Conservation (phyloP, 495 filamentous ascomycete genomes). For the Aspergillus affinis region DNA sequence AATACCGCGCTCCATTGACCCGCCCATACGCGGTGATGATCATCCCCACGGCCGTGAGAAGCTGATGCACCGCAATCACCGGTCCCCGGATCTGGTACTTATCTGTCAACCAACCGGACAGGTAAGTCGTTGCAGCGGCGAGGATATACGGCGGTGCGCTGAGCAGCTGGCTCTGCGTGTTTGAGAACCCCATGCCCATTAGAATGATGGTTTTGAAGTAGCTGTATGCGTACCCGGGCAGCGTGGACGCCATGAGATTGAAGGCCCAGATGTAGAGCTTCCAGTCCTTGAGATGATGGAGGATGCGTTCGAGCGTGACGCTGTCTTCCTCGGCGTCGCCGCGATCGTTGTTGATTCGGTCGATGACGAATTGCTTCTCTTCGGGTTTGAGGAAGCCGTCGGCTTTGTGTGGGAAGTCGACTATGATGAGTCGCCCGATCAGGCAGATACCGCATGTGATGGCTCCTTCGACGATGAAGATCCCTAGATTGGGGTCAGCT, state of each 20-base stretch:
- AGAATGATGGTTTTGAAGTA: constrained; percentile 19
- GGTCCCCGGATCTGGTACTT: constrained; percentile 16
- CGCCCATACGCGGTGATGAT: constrained; percentile 16
- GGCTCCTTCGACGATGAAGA: constrained; percentile 20
- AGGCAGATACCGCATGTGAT: constrained; percentile 17
- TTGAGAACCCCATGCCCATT: constrained; percentile 15
- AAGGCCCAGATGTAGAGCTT: constrained; percentile 18
- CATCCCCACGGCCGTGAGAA: constrained; percentile 18
- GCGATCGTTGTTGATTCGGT: constrained; percentile 17
- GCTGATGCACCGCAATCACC: constrained; percentile 16
- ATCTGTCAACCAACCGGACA: constrained; percentile 17
- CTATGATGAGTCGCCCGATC: constrained; percentile 15
- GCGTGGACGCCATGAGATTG: constrained; percentile 20
- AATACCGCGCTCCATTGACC: constrained; percentile 11
- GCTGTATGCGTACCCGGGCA: constrained; percentile 20
- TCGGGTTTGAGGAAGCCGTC: constrained; percentile 12
- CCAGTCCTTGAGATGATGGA: constrained; percentile 20
- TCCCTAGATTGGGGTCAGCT: constrained; percentile 6
- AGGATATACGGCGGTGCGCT: constrained; percentile 16
- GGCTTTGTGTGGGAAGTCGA: constrained; percentile 17
- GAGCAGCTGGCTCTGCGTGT: constrained; percentile 12
- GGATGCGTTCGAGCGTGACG: constrained; percentile 2
- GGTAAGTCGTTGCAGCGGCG: constrained; percentile 9
- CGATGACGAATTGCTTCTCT: constrained; percentile 18
- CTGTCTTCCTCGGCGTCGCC: constrained; percentile 16